Conservation (phyloP, 345 rosid species). For the Arabidopsis arenosa region DNA sequence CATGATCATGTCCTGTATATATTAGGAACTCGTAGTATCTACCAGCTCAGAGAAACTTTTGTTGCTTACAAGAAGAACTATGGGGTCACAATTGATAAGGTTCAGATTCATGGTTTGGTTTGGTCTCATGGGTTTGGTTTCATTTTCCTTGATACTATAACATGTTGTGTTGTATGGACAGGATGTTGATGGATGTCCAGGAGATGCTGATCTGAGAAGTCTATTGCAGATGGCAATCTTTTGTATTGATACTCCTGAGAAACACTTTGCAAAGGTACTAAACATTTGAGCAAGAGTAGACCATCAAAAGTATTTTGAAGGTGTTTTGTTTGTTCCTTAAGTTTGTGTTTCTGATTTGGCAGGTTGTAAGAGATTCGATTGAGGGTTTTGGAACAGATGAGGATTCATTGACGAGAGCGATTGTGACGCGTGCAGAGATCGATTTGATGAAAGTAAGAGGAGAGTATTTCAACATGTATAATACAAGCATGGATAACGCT, state of each 20-base stretch:
- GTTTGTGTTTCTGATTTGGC: not conserved
- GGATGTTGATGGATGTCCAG: slow-evolving; percentile 61
- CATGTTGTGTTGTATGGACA: slow-evolving; percentile 36
- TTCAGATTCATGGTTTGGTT: slow-evolving; percentile 39
- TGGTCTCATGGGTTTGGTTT: not conserved
- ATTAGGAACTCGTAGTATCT: slow-evolving; percentile 70
- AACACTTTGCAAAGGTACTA: slow-evolving; percentile 81
- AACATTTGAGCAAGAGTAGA: not conserved
- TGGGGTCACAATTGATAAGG: slow-evolving; percentile 70
- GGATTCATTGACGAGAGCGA: slow-evolving; percentile 77
- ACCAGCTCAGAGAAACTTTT: slow-evolving; percentile 80
- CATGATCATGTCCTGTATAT: slow-evolving; percentile 66
- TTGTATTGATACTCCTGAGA: slow-evolving; percentile 76
- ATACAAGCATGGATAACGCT: slow-evolving; percentile 63
- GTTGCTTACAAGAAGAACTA: slow-evolving; percentile 56
- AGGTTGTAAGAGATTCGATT: slow-evolving; percentile 66
- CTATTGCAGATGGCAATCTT: slow-evolving; percentile 55
- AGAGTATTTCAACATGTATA: slow-evolving; percentile 60
- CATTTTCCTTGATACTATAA: not conserved
- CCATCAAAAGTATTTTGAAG: not conserved
- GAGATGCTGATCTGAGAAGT: slow-evolving; percentile 62
- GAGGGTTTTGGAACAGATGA: slow-evolving; percentile 87
- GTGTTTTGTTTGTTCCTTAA: not conserved
- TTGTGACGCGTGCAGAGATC: slow-evolving; percentile 75
- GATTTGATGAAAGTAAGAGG: slow-evolving; percentile 75